Base-by-base conservation (phyloP, 1,284 basidiomycete genomes). In the Somion occarium region DNA sequence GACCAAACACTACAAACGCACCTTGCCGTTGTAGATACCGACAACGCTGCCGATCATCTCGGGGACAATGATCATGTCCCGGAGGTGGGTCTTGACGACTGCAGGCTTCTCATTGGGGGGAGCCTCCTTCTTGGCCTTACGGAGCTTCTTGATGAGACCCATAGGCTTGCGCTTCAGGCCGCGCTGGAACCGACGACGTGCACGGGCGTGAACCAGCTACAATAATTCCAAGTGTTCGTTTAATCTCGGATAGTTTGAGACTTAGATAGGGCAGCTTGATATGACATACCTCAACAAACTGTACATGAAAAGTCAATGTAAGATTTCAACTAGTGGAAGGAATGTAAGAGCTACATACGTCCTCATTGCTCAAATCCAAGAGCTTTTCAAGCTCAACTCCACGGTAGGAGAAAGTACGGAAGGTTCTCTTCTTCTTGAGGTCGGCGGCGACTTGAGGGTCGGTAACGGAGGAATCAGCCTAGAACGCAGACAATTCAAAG, bases 31-130 rank as follows among this genome's bases (percentile, higher is more conserved):
- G 88, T 99, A 99, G 70, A 97, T 94, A 63, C 93, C 94, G 61
- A 96, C 85, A 58, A 96, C 91, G 62, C 85, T 90, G 59, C 96
- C 96, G 72, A 99, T 98, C 97, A 99, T 99, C 81, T 99, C 96
- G 52, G 96, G 97, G 57, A 99, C 96, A 71, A 99, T 88, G 73
- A 98, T 95, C 96, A 99, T 99, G 79, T 99, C 88, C 69, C 96
- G 93, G 63, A 99, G 81, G 77, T 99, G 97, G 52, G 97, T 99
- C 85, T 98, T 99, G 70, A 99, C 94, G 62, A 94, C 91, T 51
- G 91, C 83, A 57, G 97, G 97, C 82, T 99, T 99, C 79, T 98
- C 93, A 77, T 98, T 98, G 65, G 96, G 91, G 55, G 83, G 91
- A 42, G 94, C 93, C 75, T 98, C 95, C 80, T 96, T 98, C 87